phyloP scores from a whole-genome alignment of 345 rosid genomes.

The Eucalyptus curtisii region DNA sequence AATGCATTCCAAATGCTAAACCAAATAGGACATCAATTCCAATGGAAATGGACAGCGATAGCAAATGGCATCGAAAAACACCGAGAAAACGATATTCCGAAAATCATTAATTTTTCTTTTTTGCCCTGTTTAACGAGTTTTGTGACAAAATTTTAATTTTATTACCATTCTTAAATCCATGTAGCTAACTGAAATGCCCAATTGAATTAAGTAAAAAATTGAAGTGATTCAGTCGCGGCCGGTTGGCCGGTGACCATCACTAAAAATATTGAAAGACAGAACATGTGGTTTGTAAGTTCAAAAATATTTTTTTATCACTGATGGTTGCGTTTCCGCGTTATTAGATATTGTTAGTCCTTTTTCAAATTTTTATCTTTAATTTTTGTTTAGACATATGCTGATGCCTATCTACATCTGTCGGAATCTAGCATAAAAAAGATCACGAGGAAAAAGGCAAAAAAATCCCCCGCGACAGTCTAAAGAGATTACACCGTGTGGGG shows the following conservation, averaged over 20 bases:
- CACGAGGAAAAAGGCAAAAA: not conserved
- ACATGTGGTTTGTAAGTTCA: not conserved
- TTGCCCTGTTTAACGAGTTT: not conserved
- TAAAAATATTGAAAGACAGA: not conserved
- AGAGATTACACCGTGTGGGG: not conserved
- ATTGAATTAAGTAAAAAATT: not conserved
- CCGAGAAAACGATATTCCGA: accelerated
- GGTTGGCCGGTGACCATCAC: not conserved
- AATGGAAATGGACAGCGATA: accelerated
- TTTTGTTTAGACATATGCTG: not conserved
- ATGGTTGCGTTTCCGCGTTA: not conserved
- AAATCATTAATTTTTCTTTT: not conserved
- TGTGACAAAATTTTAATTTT: not conserved
- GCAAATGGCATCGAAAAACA: not conserved
- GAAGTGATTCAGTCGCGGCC: not conserved
- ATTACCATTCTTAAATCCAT: not conserved
- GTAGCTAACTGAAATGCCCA: not conserved
- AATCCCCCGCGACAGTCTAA: not conserved
- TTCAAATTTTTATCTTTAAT: not conserved
- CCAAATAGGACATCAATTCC: not conserved
- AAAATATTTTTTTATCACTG: not conserved
- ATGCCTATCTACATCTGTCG: not conserved
- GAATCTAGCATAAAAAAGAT: not conserved
- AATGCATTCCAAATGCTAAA: not conserved
- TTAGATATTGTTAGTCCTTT: not conserved